phyloP scores from a whole-genome alignment of 495 filamentous ascomycete species.

The Neurospora sp. region DNA sequence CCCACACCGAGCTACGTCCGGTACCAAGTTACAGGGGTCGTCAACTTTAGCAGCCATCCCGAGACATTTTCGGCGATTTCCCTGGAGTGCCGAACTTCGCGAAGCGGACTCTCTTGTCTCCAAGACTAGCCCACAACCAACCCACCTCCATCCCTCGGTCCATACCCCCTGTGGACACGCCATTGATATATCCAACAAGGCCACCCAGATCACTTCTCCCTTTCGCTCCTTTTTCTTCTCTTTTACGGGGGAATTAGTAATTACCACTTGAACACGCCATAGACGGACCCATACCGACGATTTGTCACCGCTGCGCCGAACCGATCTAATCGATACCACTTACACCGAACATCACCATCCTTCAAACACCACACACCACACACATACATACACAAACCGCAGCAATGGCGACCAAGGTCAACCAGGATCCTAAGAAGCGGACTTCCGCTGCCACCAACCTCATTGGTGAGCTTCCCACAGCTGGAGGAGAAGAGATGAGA shows the following conservation, averaged over 20 bases:
- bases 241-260: not conserved
- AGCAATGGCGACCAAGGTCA: constrained; percentile 33
- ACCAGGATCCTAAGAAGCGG: constrained; percentile 65
- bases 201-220: not conserved
- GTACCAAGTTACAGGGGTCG: not conserved
- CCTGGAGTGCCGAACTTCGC: not conserved
- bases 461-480: constrained; percentile 54
- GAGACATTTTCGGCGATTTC: not conserved
- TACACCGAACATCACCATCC: not conserved
- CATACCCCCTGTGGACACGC: not conserved
- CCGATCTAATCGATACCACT: not conserved
- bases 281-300: not conserved
- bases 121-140: not conserved
- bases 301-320: not conserved
- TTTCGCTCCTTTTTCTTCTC: not conserved
- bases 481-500: not conserved
- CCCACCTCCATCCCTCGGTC: not conserved
- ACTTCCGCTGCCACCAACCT: constrained; percentile 84
- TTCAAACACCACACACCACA: not conserved
- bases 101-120: not conserved
- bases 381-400: constrained; percentile 4
- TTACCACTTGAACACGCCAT: not conserved
- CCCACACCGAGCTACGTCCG: not conserved
- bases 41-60: not conserved
- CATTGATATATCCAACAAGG: not conserved